Evolutionary conservation across 805 yeast species (phyloP).

Genomic region (Zygosaccharomyces bisporus): DNA sequence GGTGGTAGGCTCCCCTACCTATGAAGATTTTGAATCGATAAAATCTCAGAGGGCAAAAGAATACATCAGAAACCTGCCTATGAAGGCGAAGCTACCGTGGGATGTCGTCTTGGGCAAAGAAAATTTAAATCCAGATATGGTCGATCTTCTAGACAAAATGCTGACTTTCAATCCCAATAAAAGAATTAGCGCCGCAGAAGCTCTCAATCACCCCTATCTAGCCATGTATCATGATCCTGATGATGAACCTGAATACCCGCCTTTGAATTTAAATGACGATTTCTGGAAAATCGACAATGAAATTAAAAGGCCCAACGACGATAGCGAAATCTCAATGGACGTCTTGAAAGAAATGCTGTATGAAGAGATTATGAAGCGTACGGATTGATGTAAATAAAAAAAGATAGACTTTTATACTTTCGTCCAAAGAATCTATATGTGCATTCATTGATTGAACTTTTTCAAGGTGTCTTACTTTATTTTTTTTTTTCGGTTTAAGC

Average conservation of each 20-base stretch:
- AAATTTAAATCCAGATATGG: conserved; percentile 42
- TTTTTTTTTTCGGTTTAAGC: not conserved
- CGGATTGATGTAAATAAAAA: conserved; percentile 17
- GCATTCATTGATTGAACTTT: conserved; percentile 2
- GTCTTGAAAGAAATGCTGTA: conserved; percentile 72
- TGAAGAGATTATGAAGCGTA: conserved; percentile 67
- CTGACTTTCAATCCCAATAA: conserved; percentile 71
- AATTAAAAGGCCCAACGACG: conserved; percentile 38
- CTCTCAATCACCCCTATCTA: conserved; percentile 70
- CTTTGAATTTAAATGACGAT: conserved; percentile 36
- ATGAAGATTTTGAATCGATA: conserved; percentile 69
- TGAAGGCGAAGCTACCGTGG: conserved; percentile 51
- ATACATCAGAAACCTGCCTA: conserved; percentile 65
- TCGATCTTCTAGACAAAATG: conserved; percentile 64
- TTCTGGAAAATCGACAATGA: conserved; percentile 44
- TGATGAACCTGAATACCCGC: conserved; percentile 57
- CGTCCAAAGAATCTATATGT: not conserved
- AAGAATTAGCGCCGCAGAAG: conserved; percentile 70
- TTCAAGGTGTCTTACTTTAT: conserved; percentile 6
- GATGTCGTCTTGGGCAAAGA: conserved; percentile 30
- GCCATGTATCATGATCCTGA: conserved; percentile 63
- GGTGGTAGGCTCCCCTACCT: conserved; percentile 67
- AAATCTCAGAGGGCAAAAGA: conserved; percentile 74
- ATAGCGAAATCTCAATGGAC: conserved; percentile 70
- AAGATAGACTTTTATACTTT: not conserved